phyloP scores from a whole-genome alignment of 2,329 filamentous ascomycete genomes.

The Penicillium sp. region DNA sequence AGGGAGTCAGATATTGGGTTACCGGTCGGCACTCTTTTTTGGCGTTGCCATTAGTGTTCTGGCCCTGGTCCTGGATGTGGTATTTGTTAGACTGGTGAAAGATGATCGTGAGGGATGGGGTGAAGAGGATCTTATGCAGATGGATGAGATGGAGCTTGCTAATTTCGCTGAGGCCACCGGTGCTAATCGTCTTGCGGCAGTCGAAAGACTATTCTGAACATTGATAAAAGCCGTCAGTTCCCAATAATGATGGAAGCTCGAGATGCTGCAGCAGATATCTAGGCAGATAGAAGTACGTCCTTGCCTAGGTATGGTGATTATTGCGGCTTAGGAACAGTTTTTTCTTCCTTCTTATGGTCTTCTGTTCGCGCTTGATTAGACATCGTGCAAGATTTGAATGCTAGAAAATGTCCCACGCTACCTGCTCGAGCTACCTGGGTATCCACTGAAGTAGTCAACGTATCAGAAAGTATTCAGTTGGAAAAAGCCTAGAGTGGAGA shows the following conservation, averaged over 20 bases:
- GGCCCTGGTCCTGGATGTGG: slow-evolving; percentile 28
- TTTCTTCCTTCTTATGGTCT: too few relatives aligned
- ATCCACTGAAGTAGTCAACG: not conserved
- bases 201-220: not conserved
- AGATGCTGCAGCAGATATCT: not conserved
- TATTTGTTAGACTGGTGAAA: slow-evolving; percentile 32
- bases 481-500: too few relatives aligned
- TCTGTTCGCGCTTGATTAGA: too few relatives aligned
- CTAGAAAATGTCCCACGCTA: not conserved
- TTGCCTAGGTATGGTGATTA: too few relatives aligned
- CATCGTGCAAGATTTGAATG: too few relatives aligned
- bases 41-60: slow-evolving; percentile 28
- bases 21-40: slow-evolving; percentile 32
- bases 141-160: slow-evolving; percentile 13
- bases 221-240: not conserved
- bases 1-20: slow-evolving; percentile 23
- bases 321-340: too few relatives aligned
- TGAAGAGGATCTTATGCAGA: slow-evolving; percentile 14
- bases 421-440: not conserved
- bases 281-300: too few relatives aligned
- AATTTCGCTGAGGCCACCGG: slow-evolving; percentile 9
- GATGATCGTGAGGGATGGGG: slow-evolving; percentile 33
- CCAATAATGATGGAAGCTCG: not conserved
- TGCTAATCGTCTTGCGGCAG: slow-evolving; percentile 1
- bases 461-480: not conserved